phyloP scores from a whole-genome alignment of 2,329 filamentous ascomycete genomes.

The Clonostachys byssicola region DNA sequence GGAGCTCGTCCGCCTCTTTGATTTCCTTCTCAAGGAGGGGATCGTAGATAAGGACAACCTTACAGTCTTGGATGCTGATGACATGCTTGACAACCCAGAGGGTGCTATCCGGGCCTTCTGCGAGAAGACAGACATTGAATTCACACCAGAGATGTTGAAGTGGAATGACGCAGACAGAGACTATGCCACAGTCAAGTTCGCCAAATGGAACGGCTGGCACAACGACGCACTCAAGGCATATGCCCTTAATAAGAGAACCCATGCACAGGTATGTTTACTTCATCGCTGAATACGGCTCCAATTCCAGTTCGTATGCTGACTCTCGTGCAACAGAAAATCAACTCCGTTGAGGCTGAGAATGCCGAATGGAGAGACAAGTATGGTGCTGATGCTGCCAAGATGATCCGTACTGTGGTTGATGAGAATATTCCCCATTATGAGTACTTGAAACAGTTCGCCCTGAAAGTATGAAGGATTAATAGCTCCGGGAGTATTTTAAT shows the following conservation, averaged over 20 bases:
- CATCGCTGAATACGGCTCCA: too few species aligned
- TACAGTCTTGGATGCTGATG: slow-evolving; percentile 89
- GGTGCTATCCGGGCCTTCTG: slow-evolving; percentile 77
- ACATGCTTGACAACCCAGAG: slow-evolving; percentile 81
- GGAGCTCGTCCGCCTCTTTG: slow-evolving; percentile 82
- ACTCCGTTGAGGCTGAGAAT: slow-evolving; percentile 63
- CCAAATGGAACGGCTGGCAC: slow-evolving; percentile 97
- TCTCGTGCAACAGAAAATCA: slow-evolving; percentile 44
- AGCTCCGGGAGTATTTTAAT: too few species aligned
- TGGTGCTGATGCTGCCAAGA: slow-evolving; percentile 64
- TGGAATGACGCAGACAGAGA: slow-evolving; percentile 79
- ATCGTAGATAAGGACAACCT: slow-evolving; percentile 71
- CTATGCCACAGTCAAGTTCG: slow-evolving; percentile 71
- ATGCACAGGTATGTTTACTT: slow-evolving; percentile 51
- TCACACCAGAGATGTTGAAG: slow-evolving; percentile 70
- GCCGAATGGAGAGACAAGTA: slow-evolving; percentile 71
- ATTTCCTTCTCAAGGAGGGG: slow-evolving; percentile 68
- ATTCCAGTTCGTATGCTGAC: background rate
- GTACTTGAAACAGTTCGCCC: slow-evolving; percentile 74
- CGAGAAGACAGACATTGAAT: slow-evolving; percentile 74
- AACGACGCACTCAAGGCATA: slow-evolving; percentile 87
- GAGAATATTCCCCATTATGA: slow-evolving; percentile 73
- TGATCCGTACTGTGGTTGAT: slow-evolving; percentile 68
- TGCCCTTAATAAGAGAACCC: slow-evolving; percentile 65
- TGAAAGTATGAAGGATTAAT: slow-evolving; percentile 42